Conservation (phyloP, 2,329 filamentous ascomycete genomes). For the Neonectria magnoliae region DNA sequence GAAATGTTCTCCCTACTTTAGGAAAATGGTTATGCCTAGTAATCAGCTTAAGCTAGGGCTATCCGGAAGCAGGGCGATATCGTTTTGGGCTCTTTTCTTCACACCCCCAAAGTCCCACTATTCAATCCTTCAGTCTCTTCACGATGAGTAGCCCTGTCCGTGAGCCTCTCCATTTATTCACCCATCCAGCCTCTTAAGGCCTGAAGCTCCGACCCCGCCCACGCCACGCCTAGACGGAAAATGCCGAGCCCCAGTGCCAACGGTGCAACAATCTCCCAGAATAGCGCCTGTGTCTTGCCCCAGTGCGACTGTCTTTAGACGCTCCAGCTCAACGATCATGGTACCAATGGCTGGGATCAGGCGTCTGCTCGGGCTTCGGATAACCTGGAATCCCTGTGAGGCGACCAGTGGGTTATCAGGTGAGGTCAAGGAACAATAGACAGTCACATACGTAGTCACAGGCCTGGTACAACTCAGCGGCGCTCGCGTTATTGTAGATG, state of each 20-base stretch:
- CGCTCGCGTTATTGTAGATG: constrained; percentile 1
- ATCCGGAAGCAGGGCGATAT: too few relatives aligned
- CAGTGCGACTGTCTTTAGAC: not conserved
- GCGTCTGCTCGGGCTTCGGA: constrained; percentile 4
- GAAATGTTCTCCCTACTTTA: too few relatives aligned
- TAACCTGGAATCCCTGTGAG: not conserved
- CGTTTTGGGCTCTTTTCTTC: too few relatives aligned
- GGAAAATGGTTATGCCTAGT: too few relatives aligned
- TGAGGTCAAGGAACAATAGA: not conserved
- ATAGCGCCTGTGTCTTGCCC: not conserved
- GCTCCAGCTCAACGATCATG: constrained; percentile 2
- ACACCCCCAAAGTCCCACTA: too few relatives aligned
- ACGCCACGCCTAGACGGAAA: constrained; percentile 1
- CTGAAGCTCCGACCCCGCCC: not conserved
- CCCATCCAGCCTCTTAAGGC: not conserved
- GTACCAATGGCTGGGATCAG: constrained; percentile 2
- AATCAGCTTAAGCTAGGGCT: too few relatives aligned
- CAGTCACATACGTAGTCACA: not conserved
- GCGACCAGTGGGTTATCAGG: not conserved
- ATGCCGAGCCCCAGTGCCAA: constrained; percentile 1
- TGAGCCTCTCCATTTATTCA: too few relatives aligned
- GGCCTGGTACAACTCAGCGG: constrained; percentile 5
- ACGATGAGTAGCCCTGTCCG: too few relatives aligned
- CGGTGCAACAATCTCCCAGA: constrained; percentile 5
- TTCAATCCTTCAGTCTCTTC: too few relatives aligned